Evolutionary conservation across 106 monocot species (phyloP).

Genomic region (Dioscorea dumetorum): DNA sequence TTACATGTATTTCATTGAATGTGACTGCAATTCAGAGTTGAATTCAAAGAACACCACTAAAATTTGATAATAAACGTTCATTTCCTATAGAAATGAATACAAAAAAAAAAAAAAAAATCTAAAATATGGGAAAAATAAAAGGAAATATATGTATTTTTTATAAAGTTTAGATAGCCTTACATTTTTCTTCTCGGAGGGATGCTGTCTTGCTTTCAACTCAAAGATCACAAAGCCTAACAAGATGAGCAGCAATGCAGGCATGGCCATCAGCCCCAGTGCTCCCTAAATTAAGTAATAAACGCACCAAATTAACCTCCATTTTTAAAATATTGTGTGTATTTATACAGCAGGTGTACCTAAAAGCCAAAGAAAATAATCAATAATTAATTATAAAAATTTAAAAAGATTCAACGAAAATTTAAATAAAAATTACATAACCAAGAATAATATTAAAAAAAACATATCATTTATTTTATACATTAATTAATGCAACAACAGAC

Average conservation of each 20-base stretch:
- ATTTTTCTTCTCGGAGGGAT: conserved; percentile 10
- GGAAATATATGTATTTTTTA: neutral
- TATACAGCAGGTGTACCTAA: no score
- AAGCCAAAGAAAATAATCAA: no score
- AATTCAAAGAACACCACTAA: neutral
- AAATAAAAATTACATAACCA: no score
- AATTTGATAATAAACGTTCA: neutral
- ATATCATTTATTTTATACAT: no score
- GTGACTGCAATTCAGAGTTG: neutral
- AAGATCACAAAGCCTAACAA: conserved; percentile 44
- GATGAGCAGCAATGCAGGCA: conserved; percentile 31
- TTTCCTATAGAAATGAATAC: neutral
- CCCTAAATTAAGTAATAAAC: conserved; percentile 27
- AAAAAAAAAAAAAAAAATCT: neutral
- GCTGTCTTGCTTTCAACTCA: conserved; percentile 20
- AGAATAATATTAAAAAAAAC: no score
- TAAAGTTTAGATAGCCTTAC: no score
- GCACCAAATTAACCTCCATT: neutral
- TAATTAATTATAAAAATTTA: no score
- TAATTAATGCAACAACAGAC: no score
- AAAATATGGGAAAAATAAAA: neutral
- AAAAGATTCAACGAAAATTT: no score
- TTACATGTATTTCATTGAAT: neutral
- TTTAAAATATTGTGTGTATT: no score
- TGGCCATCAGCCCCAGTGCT: conserved; percentile 34